Base-by-base conservation (phyloP, 1,139 yeast genomes). In the Hansenula anomala region DNA sequence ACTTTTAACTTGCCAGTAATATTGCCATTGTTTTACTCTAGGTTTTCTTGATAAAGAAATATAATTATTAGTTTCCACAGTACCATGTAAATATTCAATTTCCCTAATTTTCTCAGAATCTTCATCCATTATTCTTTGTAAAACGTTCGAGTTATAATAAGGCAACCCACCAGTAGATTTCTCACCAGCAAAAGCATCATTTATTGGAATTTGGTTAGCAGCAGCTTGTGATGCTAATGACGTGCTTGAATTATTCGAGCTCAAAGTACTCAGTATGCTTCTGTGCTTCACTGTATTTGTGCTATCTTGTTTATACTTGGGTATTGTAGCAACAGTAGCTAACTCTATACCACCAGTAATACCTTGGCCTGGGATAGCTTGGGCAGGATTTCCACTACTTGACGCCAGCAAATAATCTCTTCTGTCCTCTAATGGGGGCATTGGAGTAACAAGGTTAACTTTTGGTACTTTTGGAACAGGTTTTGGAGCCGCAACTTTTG, bases 1-100 rank as follows among this genome's bases (percentile, higher is more conserved):
- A 16, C 58, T 44, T 38, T 60, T 64, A 26, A 54, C 49, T 40
- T 63, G 67, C 69, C 69, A 65, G 34, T 64, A 65, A 45, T 55
- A 60, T 4, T 47, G 42, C 70, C 70, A 65, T 45, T 56, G 62
- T 22, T 45, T 51, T 6, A 48, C 46, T 38, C 68, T 52, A 12
- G 52, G 47, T 13, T 50, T 45, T 38, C 67, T 48, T 2, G 58
- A 54, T 13, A 47, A 47, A 33, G 60, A 56, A 27, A 64, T 41
- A 13, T 60, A 56, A 11, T 54, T 53, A 39, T 61, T 61, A 4
- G 63, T 45, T 33, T 56, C 58, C 20, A 64, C 59, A 3, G 61
- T 45, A 28, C 65, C 65, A 37, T 65, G 70, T 3, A 55, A 40
- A 42, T 63, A 62, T 40, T 64, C 68, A 30, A 63, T 44, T 39